Evolutionary conservation across 148 eudicot species (phyloP).

Genomic region (Chenopodium quinoa): DNA sequence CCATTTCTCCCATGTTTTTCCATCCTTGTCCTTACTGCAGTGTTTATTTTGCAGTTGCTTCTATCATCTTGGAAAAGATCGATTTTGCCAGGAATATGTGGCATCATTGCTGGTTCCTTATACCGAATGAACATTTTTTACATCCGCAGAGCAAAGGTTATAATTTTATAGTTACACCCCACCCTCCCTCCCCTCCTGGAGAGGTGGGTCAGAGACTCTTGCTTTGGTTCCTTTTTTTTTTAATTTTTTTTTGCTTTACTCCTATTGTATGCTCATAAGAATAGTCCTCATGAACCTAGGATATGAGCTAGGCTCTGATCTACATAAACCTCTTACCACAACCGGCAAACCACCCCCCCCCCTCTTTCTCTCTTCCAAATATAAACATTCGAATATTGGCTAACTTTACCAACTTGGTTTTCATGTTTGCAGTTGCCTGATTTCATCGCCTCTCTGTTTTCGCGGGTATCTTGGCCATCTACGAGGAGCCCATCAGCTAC

Average conservation of each 20-base stretch:
- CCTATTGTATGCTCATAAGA: not conserved
- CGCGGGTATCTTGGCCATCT: constrained; percentile 72
- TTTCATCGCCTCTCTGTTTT: constrained; percentile 69
- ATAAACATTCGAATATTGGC: not conserved
- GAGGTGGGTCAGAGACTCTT: not conserved
- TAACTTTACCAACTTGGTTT: not conserved
- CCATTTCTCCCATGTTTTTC: not conserved
- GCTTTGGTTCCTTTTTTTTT: not conserved
- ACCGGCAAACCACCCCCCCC: too few relatives aligned
- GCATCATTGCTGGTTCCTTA: constrained; percentile 76
- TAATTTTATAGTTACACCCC: not conserved
- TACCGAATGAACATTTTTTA: constrained; percentile 71
- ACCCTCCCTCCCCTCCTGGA: not conserved
- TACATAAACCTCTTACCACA: too few relatives aligned
- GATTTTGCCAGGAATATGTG: constrained; percentile 79
- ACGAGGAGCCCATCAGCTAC: constrained; percentile 50
- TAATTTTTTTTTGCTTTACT: not conserved
- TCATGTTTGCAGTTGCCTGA: constrained; percentile 69
- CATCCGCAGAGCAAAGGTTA: constrained; percentile 80
- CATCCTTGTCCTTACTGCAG: constrained; percentile 19
- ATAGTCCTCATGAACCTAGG: too few relatives aligned
- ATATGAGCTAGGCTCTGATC: too few relatives aligned
- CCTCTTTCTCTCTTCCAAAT: too few relatives aligned
- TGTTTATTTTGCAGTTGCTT: constrained; percentile 61
- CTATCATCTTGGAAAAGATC: constrained; percentile 95